Evolutionary conservation across 352 stramenopile species (phyloP).

Genomic region (Phytophthora cajani): DNA sequence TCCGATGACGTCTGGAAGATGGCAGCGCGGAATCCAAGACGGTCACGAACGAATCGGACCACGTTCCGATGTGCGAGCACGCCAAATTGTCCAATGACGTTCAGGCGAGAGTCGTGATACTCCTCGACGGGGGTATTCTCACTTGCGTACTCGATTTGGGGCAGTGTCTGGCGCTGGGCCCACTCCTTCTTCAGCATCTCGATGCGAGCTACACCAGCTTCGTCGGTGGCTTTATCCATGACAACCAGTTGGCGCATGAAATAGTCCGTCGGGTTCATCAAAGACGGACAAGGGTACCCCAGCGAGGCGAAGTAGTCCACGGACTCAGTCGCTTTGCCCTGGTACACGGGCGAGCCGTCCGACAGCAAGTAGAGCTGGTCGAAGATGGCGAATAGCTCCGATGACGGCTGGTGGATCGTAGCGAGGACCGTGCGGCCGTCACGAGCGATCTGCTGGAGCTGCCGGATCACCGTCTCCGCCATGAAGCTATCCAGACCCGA

Average conservation of each 20-base stretch:
- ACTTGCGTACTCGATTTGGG: constrained; percentile 2
- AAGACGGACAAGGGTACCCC: constrained; percentile 36
- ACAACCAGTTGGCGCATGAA: constrained; percentile 54
- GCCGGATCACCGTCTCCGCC: constrained; percentile 47
- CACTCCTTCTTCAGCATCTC: constrained; percentile 33
- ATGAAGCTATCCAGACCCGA: constrained; percentile 58
- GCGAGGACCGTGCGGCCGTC: constrained; percentile 84
- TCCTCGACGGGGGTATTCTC: neutral
- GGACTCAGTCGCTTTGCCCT: constrained; percentile 40
- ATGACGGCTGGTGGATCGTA: constrained; percentile 86
- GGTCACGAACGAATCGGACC: constrained; percentile 30
- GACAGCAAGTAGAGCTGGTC: constrained; percentile 44
- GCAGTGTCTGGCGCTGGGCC: constrained; percentile 16
- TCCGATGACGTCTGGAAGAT: constrained; percentile 39
- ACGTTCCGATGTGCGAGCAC: constrained; percentile 40
- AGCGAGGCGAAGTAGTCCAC: constrained; percentile 40
- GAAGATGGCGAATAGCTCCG: constrained; percentile 47
- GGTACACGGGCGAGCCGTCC: constrained; percentile 38
- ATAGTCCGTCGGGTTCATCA: constrained; percentile 49
- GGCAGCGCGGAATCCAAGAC: constrained; percentile 25
- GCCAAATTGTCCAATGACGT: constrained; percentile 17
- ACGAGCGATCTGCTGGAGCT: constrained; percentile 70
- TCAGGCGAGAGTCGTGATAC: constrained; percentile 13
- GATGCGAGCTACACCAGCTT: constrained; percentile 24
- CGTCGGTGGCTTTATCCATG: constrained; percentile 36